Evolutionary conservation across 768 basidiomycete genomes (phyloP), one percentile per base, ranked within the genome.

Genomic region (Serendipita sp.): DNA sequence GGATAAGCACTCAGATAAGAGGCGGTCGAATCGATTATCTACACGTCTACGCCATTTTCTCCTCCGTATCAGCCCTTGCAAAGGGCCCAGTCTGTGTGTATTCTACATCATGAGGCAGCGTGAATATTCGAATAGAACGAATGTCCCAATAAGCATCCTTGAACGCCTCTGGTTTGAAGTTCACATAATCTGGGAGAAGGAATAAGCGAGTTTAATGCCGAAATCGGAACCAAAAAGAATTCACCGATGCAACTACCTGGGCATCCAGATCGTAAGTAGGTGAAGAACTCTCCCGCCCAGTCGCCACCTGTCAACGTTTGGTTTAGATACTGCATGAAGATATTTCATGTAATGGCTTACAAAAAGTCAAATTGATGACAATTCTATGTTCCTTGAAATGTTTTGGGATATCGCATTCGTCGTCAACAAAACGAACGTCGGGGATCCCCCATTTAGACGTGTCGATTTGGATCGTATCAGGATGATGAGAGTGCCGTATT

Each of bases 91-190:
- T 41, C 38, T 41, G 38, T 7, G 38, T 5, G 38, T 41, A 13
- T 51, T 60, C 56, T 10, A 24, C 35, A 8, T 60, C 28, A 24
- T 30, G 24, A 28, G 56, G 64, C 1, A 53, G 37, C 37, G 10
- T 45, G 69, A 86, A 89, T 15, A 86, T 76, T 37, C 78, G 76
- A 38, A 88, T 72, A 16, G 79, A 78, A 68, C 82, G 81, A 72
- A 89, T 77, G 67, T 81, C 82, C 85, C 86, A 89, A 72, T 84
- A 88, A 1, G 87, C 84, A 16, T 85, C 76, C 10, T 66, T 45
- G 73, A 88, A 88, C 11, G 77, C 78, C 3, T 69, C 65, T 0
- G 88, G 86, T 68, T 83, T 79, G 66, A 81, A 78, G 71, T 82
- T 72, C 35, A 88, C 86, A 68, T 78, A 73, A 38, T 69, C 66